These are phyloP conservation scores for Chlorella sp. DNA, from an alignment of 139 green algal species.

Conservation along the genomic window DNA sequence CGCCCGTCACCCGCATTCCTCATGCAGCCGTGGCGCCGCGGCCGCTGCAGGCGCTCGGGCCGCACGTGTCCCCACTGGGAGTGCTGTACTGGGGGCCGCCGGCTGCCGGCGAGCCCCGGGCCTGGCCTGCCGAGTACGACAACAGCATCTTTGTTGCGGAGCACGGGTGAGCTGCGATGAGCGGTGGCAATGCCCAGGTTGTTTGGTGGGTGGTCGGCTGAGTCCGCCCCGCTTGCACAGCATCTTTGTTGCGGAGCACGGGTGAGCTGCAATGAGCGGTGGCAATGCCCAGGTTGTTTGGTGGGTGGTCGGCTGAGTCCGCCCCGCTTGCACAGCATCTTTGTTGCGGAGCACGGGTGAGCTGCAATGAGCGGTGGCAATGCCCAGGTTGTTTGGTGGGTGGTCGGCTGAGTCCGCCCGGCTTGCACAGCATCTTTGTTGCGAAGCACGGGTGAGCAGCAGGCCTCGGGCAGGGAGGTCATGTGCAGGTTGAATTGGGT, in stretches of 20 bases:
- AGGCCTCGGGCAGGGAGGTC: too few relatives aligned
- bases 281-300: too few relatives aligned
- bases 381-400: too few relatives aligned
- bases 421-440: not conserved
- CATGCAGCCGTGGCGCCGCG: not conserved
- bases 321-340: too few relatives aligned
- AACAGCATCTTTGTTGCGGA: not conserved
- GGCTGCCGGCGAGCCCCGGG: not conserved
- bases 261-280: not conserved
- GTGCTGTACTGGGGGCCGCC: not conserved
- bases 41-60: slow-evolving; percentile 4
- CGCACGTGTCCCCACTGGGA: not conserved
- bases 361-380: too few relatives aligned
- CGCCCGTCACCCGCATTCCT: not conserved
- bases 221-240: too few relatives aligned
- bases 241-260: not conserved
- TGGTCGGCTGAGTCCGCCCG: too few relatives aligned
- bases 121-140: not conserved
- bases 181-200: too few relatives aligned
- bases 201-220: too few relatives aligned
- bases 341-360: not conserved
- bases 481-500: too few relatives aligned
- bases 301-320: too few relatives aligned
- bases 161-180: not conserved
- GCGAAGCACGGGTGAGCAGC: not conserved